Conservation (phyloP, 1,284 basidiomycete species). For the Melampsora americana region DNA sequence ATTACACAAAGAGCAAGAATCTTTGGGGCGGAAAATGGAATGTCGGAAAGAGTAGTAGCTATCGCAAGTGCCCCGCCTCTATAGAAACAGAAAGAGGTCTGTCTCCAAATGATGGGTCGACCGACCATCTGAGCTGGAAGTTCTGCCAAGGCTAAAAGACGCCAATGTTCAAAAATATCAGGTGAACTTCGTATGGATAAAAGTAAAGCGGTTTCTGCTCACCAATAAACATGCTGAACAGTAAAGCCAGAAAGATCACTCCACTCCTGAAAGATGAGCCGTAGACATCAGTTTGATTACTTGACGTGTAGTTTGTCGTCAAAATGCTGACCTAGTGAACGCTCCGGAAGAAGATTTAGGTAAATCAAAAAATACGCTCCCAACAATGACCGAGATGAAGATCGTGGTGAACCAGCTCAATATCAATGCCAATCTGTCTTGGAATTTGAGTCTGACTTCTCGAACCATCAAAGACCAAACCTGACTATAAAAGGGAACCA, state of each 20-base stretch:
- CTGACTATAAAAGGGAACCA: constrained; percentile 66
- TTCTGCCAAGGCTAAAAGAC: neutral
- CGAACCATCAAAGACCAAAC: constrained; percentile 54
- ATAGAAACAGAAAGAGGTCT: constrained; percentile 73
- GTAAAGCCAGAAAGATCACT: constrained; percentile 64
- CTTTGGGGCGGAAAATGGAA: constrained; percentile 57
- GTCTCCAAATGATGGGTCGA: constrained; percentile 61
- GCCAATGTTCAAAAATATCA: too few species aligned
- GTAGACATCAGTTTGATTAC: neutral
- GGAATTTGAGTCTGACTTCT: constrained; percentile 62
- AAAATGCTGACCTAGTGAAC: constrained; percentile 58
- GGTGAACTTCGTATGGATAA: neutral
- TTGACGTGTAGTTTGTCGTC: constrained; percentile 65
- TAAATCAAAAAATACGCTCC: constrained; percentile 50
- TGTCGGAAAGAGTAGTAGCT: constrained; percentile 60
- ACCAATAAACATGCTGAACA: constrained; percentile 44
- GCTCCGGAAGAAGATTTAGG: constrained; percentile 49
- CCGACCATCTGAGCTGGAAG: neutral
- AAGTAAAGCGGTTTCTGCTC: neutral
- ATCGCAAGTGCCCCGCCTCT: constrained; percentile 70
- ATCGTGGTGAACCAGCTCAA: constrained; percentile 47
- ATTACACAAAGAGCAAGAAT: constrained; percentile 58
- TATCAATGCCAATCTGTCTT: constrained; percentile 76
- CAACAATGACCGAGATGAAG: constrained; percentile 49
- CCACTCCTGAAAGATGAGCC: constrained; percentile 60